These are phyloP conservation scores for Geum urbanum DNA, from an alignment of 306 rosid genomes.

Conservation along the genomic window DNA sequence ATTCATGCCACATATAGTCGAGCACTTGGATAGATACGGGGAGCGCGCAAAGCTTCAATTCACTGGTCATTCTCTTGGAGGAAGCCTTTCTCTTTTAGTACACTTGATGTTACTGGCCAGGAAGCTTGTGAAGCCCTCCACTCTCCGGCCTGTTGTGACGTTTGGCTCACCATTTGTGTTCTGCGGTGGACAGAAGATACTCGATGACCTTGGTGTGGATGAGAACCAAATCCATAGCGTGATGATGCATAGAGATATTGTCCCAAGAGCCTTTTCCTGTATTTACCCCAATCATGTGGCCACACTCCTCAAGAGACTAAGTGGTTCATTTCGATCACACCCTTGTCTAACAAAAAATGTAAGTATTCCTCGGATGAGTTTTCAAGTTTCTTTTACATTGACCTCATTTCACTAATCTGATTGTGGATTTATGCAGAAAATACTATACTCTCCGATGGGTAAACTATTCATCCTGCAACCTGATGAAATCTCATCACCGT, in stretches of 20 bases:
- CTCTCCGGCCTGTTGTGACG: conserved; percentile 72
- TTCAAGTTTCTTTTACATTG: too few species aligned
- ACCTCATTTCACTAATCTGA: background rate
- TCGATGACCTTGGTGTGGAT: conserved; percentile 56
- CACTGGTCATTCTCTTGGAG: conserved; percentile 94
- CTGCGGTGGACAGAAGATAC: conserved; percentile 70
- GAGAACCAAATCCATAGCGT: conserved; percentile 63
- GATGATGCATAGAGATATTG: conserved; percentile 94
- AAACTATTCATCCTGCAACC: conserved; percentile 82
- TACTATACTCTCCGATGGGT: conserved; percentile 73
- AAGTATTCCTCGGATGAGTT: conserved; percentile 23
- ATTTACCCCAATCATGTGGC: conserved; percentile 78
- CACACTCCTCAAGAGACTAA: conserved; percentile 64
- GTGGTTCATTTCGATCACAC: conserved; percentile 62
- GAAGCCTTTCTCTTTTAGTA: conserved; percentile 84
- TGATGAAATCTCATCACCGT: conserved; percentile 68
- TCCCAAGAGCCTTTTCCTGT: conserved; percentile 97
- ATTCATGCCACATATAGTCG: conserved; percentile 73
- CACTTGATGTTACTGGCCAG: conserved; percentile 72
- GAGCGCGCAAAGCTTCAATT: conserved; percentile 74
- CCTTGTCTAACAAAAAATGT: conserved; percentile 70
- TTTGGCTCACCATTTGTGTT: conserved; percentile 93
- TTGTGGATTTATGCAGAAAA: conserved; percentile 44
- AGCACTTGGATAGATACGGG: conserved; percentile 61
- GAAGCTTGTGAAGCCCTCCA: conserved; percentile 55